Percentiles rank a stretch among this genome's conserved stretches.
phyloP scores from a whole-genome alignment of 345 rosid genomes.

The Acer campestre region DNA sequence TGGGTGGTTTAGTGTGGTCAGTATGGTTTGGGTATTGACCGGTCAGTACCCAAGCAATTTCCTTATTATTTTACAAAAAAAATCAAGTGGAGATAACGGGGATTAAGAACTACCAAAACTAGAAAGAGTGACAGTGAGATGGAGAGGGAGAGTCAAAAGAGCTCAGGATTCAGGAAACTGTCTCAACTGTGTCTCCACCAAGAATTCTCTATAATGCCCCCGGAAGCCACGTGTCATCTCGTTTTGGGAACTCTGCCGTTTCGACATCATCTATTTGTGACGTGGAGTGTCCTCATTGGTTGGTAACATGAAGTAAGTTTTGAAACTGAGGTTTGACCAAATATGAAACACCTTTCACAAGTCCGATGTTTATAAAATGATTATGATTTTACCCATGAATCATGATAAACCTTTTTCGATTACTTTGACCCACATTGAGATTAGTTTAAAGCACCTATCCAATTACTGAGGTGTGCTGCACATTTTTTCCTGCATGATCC shows the following conservation, averaged over 20 bases:
- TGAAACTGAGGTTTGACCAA: conserved; percentile 3
- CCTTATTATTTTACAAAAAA: no score
- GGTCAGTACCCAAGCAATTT: no score
- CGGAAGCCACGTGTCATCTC: neutral
- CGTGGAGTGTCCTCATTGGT: neutral
- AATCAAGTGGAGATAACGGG: neutral
- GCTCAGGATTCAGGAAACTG: neutral
- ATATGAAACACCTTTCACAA: neutral
- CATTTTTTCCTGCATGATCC: no score
- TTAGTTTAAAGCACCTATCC: no score
- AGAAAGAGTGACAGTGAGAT: neutral
- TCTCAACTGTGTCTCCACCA: neutral
- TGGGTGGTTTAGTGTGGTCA: no score
- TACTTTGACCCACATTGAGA: neutral
- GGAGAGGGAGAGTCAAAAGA: neutral
- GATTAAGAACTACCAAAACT: conserved; percentile 17
- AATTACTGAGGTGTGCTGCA: no score
- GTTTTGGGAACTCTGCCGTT: neutral
- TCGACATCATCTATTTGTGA: neutral
- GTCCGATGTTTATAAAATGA: neutral
- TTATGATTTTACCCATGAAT: neutral
- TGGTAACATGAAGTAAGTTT: neutral
- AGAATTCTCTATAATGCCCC: conserved; percentile 10
- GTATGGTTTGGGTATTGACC: no score
- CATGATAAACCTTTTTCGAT: neutral